phyloP scores from a whole-genome alignment of 495 filamentous ascomycete species.

The Aspergillus wentii region DNA sequence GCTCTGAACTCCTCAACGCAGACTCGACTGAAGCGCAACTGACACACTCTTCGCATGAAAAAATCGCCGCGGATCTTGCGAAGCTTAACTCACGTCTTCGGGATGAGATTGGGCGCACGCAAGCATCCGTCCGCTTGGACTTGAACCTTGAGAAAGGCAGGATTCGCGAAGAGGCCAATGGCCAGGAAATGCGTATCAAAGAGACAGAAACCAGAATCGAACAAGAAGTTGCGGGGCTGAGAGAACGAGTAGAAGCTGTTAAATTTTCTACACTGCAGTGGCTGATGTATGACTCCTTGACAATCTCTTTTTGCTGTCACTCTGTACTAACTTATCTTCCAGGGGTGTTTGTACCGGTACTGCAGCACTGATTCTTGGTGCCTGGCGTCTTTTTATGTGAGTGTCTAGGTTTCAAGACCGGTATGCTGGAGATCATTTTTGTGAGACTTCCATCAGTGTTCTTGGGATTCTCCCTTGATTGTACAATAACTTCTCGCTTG shows the following conservation, averaged over 20 bases:
- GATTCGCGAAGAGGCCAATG: slow-evolving; percentile 93
- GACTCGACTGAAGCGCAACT: slow-evolving; percentile 87
- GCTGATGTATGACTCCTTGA: slow-evolving; percentile 62
- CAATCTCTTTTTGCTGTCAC: background rate
- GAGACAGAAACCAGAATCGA: slow-evolving; percentile 98
- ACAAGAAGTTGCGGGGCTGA: slow-evolving; percentile 87
- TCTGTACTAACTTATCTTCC: slow-evolving; percentile 20
- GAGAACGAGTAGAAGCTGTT: slow-evolving; percentile 90
- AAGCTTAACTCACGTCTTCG: slow-evolving; percentile 83
- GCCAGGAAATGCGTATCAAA: slow-evolving; percentile 96
- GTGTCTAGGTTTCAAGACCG: too few relatives aligned
- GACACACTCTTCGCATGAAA: slow-evolving; percentile 86
- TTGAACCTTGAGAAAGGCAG: slow-evolving; percentile 95
- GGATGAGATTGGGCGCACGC: slow-evolving; percentile 91
- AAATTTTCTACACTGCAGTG: slow-evolving; percentile 98
- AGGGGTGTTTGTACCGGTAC: slow-evolving; percentile 92
- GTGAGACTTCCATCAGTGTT: too few relatives aligned
- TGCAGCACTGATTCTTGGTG: slow-evolving; percentile 89
- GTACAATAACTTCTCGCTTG: too few relatives aligned
- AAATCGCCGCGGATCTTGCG: slow-evolving; percentile 87
- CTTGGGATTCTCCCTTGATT: too few relatives aligned
- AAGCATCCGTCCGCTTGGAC: slow-evolving; percentile 86
- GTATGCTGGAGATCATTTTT: too few relatives aligned
- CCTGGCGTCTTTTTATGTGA: slow-evolving; percentile 82
- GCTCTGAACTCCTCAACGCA: slow-evolving; percentile 84